Percentiles rank a stretch among this genome's conserved stretches.
Evolutionary conservation across 1,284 basidiomycete genomes (phyloP).

Genomic region (Moniliophthora roreri): DNA sequence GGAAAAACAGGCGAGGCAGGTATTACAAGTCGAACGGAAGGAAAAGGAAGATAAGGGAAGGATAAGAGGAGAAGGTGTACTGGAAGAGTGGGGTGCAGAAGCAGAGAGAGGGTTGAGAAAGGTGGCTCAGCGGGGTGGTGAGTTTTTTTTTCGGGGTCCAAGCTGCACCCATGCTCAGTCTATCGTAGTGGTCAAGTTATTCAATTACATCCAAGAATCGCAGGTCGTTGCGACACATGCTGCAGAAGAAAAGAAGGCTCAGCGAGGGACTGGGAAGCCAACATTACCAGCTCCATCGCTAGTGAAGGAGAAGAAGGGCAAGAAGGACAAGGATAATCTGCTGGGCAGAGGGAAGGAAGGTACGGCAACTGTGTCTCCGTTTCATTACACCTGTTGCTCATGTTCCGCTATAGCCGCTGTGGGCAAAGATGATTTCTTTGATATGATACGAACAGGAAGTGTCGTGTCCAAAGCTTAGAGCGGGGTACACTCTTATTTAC

Average conservation of each 20-base stretch:
- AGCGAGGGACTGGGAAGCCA: constrained; percentile 71
- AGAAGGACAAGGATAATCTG: constrained; percentile 53
- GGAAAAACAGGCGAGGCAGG: constrained; percentile 67
- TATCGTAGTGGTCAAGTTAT: constrained; percentile 70
- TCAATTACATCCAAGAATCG: constrained; percentile 80
- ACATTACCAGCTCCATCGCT: constrained; percentile 63
- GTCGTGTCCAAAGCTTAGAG: constrained; percentile 59
- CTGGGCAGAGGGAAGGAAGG: constrained; percentile 56
- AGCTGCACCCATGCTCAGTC: neutral
- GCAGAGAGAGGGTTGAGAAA: constrained; percentile 74
- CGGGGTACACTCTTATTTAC: too few relatives aligned
- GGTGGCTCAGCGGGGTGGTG: constrained; percentile 82
- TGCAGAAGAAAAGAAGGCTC: constrained; percentile 56
- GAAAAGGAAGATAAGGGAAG: constrained; percentile 74
- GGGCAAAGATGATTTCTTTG: constrained; percentile 72
- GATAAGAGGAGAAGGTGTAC: constrained; percentile 59
- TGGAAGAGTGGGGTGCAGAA: constrained; percentile 83
- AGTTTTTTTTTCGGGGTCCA: constrained; percentile 21
- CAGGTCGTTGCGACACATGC: constrained; percentile 54
- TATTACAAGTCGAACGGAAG: constrained; percentile 68
- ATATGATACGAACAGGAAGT: constrained; percentile 76
- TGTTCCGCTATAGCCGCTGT: constrained; percentile 40
- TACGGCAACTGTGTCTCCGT: constrained; percentile 31
- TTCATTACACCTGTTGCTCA: constrained; percentile 4
- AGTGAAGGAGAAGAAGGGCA: constrained; percentile 47